Conservation (phyloP, 2,329 filamentous ascomycete genomes). For the Talaromyces piceae region DNA sequence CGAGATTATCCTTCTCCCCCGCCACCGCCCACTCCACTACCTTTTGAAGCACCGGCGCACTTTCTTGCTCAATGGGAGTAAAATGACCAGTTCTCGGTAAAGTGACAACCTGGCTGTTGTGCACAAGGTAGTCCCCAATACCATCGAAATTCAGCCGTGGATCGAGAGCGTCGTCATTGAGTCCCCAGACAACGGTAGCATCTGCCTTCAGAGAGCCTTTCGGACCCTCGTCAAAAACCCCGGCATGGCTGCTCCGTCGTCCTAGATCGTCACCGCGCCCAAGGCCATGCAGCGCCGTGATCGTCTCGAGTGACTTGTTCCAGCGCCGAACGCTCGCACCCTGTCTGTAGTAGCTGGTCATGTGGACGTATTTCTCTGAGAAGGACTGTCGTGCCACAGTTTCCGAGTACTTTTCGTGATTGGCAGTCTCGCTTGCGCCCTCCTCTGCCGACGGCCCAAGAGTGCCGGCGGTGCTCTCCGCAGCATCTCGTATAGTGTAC, state of each 20-base stretch:
- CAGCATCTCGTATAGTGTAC: constrained; percentile 28
- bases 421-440: constrained; percentile 26
- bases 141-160: constrained; percentile 44
- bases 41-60: constrained; percentile 36
- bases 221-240: constrained; percentile 39
- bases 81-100: constrained; percentile 48
- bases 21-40: constrained; percentile 32
- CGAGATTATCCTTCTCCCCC: constrained; percentile 32
- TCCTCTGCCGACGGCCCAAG: constrained; percentile 45
- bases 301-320: constrained; percentile 46
- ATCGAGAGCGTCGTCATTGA: constrained; percentile 46
- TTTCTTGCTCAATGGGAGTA: constrained; percentile 43
- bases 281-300: constrained; percentile 42
- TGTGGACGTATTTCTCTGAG: constrained; percentile 43
- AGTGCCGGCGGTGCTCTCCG: constrained; percentile 44
- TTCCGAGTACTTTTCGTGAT: constrained; percentile 31
- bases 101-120: constrained; percentile 44
- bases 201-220: constrained; percentile 44
- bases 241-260: constrained; percentile 31
- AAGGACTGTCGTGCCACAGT: constrained; percentile 34
- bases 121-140: constrained; percentile 44
- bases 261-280: constrained; percentile 22
- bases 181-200: constrained; percentile 48
- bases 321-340: constrained; percentile 39
- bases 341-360: constrained; percentile 49